Conservation (phyloP, 352 stramenopile genomes). For the Thraustochytrium sp. region DNA sequence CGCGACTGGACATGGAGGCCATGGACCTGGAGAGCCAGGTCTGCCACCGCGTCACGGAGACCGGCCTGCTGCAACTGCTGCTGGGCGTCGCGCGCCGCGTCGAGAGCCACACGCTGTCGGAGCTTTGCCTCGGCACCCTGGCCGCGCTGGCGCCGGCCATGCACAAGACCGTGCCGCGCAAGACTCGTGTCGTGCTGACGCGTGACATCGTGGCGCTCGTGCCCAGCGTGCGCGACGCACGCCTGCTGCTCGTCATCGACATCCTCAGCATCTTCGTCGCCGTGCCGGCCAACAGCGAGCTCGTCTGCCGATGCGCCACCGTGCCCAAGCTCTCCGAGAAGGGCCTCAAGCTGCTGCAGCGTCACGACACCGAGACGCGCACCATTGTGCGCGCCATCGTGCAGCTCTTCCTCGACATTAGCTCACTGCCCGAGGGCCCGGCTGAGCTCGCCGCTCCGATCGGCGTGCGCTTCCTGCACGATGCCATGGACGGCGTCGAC, state of each 20-base stretch:
- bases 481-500: background rate
- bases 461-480: background rate
- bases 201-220: background rate
- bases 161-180: background rate
- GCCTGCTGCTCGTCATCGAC: background rate
- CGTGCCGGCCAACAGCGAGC: background rate
- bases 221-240: background rate
- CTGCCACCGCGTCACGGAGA: background rate
- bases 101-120: background rate
- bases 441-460: background rate
- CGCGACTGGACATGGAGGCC: background rate
- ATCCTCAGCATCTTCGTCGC: background rate
- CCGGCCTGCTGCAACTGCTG: background rate
- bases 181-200: background rate
- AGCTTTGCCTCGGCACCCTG: background rate
- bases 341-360: background rate
- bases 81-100: background rate
- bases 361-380: background rate
- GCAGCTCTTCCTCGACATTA: background rate
- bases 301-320: background rate
- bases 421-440: background rate
- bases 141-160: background rate
- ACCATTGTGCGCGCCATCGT: background rate
- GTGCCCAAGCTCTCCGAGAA: background rate
- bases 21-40: background rate